phyloP scores from a whole-genome alignment of 2,329 filamentous ascomycete genomes.

The Aquanectria penicillioides region DNA sequence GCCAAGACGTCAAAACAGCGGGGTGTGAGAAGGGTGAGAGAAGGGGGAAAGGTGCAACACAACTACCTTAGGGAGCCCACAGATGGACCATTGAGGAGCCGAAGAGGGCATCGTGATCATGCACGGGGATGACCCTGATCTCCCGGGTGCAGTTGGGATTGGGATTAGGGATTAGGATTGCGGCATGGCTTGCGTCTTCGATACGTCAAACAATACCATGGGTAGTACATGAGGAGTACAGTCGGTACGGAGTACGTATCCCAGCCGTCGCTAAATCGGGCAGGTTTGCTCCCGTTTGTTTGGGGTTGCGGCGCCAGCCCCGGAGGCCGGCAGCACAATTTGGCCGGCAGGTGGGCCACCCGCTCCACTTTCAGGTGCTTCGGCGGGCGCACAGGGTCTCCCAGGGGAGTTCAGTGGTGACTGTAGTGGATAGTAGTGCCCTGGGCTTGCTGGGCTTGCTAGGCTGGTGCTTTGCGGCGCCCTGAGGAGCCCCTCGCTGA shows the following conservation, averaged over 20 bases:
- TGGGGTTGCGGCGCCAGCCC: slow-evolving; percentile 9
- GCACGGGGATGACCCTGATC: slow-evolving; percentile 37
- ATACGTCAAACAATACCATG: slow-evolving; percentile 12
- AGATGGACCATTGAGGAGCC: slow-evolving; percentile 14
- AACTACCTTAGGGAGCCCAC: not conserved
- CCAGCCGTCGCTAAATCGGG: no score
- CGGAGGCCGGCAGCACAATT: slow-evolving; percentile 31
- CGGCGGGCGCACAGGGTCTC: slow-evolving; percentile 18
- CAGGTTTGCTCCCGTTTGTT: slow-evolving; percentile 8
- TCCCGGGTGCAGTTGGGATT: slow-evolving; percentile 25
- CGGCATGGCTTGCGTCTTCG: slow-evolving; percentile 25
- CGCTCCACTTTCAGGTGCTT: slow-evolving; percentile 16
- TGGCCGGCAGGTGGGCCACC: slow-evolving; percentile 31
- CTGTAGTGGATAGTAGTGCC: slow-evolving; percentile 19
- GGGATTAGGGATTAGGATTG: slow-evolving; percentile 5
- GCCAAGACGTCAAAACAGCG: slow-evolving; percentile 9
- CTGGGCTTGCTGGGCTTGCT: slow-evolving; percentile 20
- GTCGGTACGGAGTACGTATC: no score
- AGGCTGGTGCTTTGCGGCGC: slow-evolving; percentile 26
- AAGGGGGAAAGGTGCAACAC: slow-evolving; percentile 14
- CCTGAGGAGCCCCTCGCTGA: slow-evolving; percentile 32
- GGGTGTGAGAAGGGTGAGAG: slow-evolving; percentile 1
- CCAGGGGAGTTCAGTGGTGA: slow-evolving; percentile 1
- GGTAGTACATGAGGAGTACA: not conserved
- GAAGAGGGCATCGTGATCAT: slow-evolving; percentile 41